Conservation (phyloP, 441 rosid genomes). For the Erysimum cheiri region DNA sequence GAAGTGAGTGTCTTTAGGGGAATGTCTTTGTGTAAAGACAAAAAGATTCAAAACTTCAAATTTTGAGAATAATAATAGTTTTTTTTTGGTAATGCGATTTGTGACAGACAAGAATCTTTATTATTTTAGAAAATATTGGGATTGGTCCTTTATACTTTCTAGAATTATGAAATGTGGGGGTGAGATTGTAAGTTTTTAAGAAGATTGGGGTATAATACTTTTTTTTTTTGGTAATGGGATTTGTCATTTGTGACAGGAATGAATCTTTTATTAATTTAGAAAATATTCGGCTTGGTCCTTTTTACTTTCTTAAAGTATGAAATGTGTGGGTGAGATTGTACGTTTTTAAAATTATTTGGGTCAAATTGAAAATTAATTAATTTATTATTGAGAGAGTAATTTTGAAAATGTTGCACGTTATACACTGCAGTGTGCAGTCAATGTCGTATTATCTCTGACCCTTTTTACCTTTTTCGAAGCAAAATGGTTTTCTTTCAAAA, state of each 20-base stretch:
- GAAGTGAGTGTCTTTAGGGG: background rate
- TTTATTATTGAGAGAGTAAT: background rate
- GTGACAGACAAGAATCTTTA: background rate
- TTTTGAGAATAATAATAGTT: background rate
- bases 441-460: conserved; percentile 23
- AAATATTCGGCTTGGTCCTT: no score
- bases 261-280: no score
- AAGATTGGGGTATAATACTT: background rate
- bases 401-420: conserved; percentile 29
- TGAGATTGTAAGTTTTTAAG: no score
- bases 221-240: background rate
- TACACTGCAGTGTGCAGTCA: conserved; percentile 24
- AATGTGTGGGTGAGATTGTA: no score
- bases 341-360: background rate
- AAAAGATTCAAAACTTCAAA: conserved; percentile 35
- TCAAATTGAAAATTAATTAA: no score
- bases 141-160: no score
- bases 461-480: background rate
- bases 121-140: no score
- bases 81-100: background rate
- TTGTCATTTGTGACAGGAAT: conserved; percentile 11
- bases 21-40: conserved; percentile 21
- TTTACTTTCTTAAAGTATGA: no score
- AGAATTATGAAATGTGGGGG: no score
- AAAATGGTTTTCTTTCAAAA: conserved; percentile 14